Evolutionary conservation across 192 early-diverging fungal species (phyloP).

Genomic region (Coemansia sp.): DNA sequence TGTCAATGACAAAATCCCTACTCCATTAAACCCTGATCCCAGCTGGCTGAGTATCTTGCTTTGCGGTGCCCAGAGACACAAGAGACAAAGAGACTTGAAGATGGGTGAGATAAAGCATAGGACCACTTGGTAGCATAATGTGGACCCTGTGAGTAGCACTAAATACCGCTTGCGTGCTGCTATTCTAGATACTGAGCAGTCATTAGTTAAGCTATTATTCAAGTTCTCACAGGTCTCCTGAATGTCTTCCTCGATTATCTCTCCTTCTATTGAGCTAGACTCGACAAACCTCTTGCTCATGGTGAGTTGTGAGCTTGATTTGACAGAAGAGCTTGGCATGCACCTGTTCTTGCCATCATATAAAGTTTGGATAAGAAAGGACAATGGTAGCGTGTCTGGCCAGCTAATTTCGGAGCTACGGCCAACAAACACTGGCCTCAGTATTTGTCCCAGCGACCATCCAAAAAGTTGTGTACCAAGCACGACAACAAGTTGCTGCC

Average conservation of each 20-base stretch:
- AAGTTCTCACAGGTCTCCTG: neutral
- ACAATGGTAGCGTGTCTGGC: slow-evolving; percentile 46
- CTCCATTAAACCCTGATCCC: slow-evolving; percentile 59
- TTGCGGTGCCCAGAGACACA: slow-evolving; percentile 58
- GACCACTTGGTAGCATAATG: slow-evolving; percentile 57
- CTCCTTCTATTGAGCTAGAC: too few relatives aligned
- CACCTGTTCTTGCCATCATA: slow-evolving; percentile 4
- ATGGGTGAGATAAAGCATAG: slow-evolving; percentile 68
- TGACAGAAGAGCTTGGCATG: neutral
- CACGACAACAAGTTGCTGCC: slow-evolving; percentile 40
- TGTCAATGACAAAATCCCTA: slow-evolving; percentile 69
- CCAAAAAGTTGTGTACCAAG: slow-evolving; percentile 47
- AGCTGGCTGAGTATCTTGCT: slow-evolving; percentile 33
- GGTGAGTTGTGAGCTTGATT: neutral
- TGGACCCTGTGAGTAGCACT: slow-evolving; percentile 24
- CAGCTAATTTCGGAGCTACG: slow-evolving; percentile 29
- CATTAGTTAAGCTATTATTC: neutral
- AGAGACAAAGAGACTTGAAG: slow-evolving; percentile 65
- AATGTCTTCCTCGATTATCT: neutral
- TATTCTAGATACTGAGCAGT: neutral
- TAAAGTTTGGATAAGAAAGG: slow-evolving; percentile 42
- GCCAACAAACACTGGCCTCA: slow-evolving; percentile 40
- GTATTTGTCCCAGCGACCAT: slow-evolving; percentile 47
- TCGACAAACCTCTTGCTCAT: neutral
- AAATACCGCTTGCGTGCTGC: slow-evolving; percentile 27